Evolutionary conservation across 371 early-diverging fungal genomes (phyloP), one percentile per base, ranked within the genome.

Genomic region (Rhizomucor pusillus): DNA sequence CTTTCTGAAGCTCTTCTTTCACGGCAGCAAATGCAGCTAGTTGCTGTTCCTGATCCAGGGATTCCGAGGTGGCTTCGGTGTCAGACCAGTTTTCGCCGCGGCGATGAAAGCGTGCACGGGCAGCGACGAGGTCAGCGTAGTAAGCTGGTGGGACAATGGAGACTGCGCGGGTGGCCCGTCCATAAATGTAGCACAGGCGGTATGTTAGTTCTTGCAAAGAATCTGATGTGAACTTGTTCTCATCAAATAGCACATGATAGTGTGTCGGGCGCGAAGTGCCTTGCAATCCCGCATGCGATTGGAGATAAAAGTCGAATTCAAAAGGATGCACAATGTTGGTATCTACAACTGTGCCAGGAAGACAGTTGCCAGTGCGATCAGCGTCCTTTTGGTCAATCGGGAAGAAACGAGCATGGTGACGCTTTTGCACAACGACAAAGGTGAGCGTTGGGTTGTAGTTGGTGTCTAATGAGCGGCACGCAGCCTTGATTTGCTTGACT

Each of bases 361-460:
- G 59, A 45, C 73, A 69, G 59, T 70, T 73, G 43, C 60, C 70
- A 41, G 57, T 71, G 52, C 71, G 62, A 35, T 73, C 73, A 54
- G 73, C 66, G 52, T 70, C 73, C 34, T 81, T 75, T 34, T 68
- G 70, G 9, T 81, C 74, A 16, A 86, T 80, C 0, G 93, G 90
- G 83, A 94, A 92, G 77, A 99, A 97, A 12, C 95, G 77, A 18
- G 94, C 88, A 60, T 95, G 94, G 67, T 99, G 99, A 24, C 98
- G 86, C 72, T 99, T 98, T 64, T 98, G 95, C 4, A 94, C 96
- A 0, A 94, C 84, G 23, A 98, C 77, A 63, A 90, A 98, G 1
- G 95, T 97, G 48, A 99, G 70, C 22, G 84, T 78, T 1, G 98
- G 98, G 1, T 69, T 68, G 71, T 97, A 96, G 13, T 59, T 59